These are phyloP conservation scores for Cryptosporidium andersoni DNA, from an alignment of 169 alveolate genomes.

Conservation along the genomic window DNA sequence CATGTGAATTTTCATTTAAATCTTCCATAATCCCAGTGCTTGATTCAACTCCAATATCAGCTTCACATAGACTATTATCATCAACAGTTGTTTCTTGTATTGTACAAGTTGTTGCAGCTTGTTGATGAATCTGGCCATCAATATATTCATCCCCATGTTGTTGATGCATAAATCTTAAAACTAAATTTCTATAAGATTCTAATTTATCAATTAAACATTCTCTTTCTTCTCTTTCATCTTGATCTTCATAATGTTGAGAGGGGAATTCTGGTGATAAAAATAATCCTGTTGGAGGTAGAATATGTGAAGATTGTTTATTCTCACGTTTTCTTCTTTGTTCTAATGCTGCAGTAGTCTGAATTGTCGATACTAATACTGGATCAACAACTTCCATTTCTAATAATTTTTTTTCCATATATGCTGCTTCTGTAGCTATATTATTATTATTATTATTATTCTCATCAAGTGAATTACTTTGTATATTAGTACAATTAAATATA, in stretches of 20 bases:
- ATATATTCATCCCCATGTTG: constrained; percentile 43
- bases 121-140: neutral
- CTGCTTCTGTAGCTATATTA: neutral
- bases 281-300: constrained; percentile 50
- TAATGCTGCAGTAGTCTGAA: constrained; percentile 67
- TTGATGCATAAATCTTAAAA: constrained; percentile 62
- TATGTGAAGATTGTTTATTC: constrained; percentile 22
- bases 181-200: constrained; percentile 46
- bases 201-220: constrained; percentile 28
- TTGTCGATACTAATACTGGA: constrained; percentile 60
- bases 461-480: neutral
- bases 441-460: neutral
- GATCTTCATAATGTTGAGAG: constrained; percentile 6
- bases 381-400: constrained; percentile 64
- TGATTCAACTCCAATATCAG: neutral
- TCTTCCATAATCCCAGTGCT: neutral
- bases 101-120: neutral
- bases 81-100: neutral
- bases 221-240: constrained; percentile 47
- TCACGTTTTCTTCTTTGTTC: constrained; percentile 62
- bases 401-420: constrained; percentile 17
- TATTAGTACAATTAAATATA: neutral
- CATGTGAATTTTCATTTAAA: neutral
- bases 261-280: constrained; percentile 18
- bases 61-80: neutral